phyloP scores from a whole-genome alignment of 1,139 yeast genomes.

The Protomyces inouyei region DNA sequence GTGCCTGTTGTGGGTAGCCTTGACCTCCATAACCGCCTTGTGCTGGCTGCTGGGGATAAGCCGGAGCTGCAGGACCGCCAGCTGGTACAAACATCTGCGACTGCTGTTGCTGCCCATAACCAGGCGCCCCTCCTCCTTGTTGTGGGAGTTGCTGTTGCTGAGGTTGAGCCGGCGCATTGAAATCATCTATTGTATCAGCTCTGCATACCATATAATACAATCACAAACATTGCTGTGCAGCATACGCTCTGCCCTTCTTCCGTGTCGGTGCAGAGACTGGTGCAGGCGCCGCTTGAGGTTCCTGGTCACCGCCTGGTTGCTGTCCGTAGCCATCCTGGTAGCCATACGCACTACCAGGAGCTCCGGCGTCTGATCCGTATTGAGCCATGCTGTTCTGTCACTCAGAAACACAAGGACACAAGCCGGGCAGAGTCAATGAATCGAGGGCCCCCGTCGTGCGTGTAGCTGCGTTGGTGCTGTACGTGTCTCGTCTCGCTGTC shows the following conservation, averaged over 20 bases:
- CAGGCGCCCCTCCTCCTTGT: neutral
- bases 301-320: neutral
- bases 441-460: too few relatives aligned
- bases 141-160: slow-evolving; percentile 7
- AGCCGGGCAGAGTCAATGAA: too few relatives aligned
- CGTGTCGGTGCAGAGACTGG: slow-evolving; percentile 12
- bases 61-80: neutral
- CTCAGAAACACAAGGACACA: neutral
- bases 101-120: slow-evolving; percentile 2
- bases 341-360: neutral
- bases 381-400: slow-evolving; percentile 5
- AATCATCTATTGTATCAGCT: slow-evolving; percentile 6
- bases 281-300: neutral
- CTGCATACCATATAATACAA: neutral
- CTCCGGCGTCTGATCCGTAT: slow-evolving; percentile 13
- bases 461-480: too few relatives aligned
- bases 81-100: slow-evolving; percentile 24
- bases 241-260: slow-evolving; percentile 24
- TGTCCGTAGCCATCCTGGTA: neutral
- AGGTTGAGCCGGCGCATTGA: slow-evolving; percentile 18
- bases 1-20: neutral
- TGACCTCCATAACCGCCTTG: neutral
- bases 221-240: slow-evolving; percentile 22
- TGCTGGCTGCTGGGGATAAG: neutral
- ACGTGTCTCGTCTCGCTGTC: too few relatives aligned